Base-by-base conservation (phyloP, 2,329 filamentous ascomycete genomes). In the Fusarium siculi region DNA sequence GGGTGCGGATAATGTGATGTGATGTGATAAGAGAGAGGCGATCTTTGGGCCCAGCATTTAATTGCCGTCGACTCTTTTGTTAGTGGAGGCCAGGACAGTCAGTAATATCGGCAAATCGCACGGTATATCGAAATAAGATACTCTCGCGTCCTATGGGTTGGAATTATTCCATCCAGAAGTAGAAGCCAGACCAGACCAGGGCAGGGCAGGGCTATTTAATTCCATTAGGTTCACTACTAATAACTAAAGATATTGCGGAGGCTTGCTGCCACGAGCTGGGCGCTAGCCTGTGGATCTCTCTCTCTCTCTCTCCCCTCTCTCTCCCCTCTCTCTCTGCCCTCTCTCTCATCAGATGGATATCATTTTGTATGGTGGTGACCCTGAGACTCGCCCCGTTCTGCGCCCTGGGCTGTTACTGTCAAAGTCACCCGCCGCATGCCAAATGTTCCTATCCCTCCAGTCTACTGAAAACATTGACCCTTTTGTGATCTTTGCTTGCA, bases 191-290 rank as follows among this genome's bases (percentile, higher is more conserved):
- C 39, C 39, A 53, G 58, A 36, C 61, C 67, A 64, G 69, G n/a
- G 44, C 37, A 72, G 70, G 56, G 47, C 56, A 65, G 70, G 36
- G 68, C 52, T 67, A 55, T 63, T 72, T 66, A 59, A 66, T 63
- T 49, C 63, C 63, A 61, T 61, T 67, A 30, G 50, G 50, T 42
- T 57, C 32, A 57, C 30, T 46, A 14, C 39, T 57, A 57, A 36
- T 34, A 34, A 57, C 55, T 49, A 61, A 61, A 58, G 39, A 36
- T 63, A 64, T 59, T 71, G 60, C 66, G 66, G 68, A 70, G 67
- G 62, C 66, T 67, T 43, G 42, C 61, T 61, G 65, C 70, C 68
- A 72, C 53, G 53, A 53, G 70, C 67, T 68, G 49, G 66, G 56
- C 57, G 68, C 49, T 54, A 32, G 64, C 57, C 67, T 67, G 70